These are phyloP conservation scores for Orbilia javanica DNA, from an alignment of 2,329 filamentous ascomycete species.

Conservation along the genomic window DNA sequence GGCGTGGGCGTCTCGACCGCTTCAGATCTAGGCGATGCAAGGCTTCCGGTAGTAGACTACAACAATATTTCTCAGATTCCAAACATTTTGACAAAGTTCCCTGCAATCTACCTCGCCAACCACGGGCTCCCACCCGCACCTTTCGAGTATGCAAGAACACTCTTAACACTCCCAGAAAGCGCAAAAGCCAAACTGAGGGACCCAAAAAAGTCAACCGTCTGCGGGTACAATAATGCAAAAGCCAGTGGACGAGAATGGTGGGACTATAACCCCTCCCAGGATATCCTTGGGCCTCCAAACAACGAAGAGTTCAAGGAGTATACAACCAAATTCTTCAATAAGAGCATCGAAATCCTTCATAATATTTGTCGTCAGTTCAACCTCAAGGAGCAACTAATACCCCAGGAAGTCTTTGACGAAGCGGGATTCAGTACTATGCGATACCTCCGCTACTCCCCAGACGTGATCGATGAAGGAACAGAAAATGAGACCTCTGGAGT, in stretches of 20 bases:
- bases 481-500: background rate
- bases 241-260: slow-evolving; percentile 45
- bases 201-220: slow-evolving; percentile 16
- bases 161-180: slow-evolving; percentile 5
- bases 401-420: slow-evolving; percentile 10
- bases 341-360: slow-evolving; percentile 11
- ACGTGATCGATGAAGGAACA: slow-evolving; percentile 7
- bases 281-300: background rate
- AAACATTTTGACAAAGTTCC: slow-evolving; percentile 13
- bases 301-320: slow-evolving; percentile 18
- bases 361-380: slow-evolving; percentile 34
- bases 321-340: slow-evolving; percentile 24
- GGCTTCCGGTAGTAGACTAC: slow-evolving; percentile 27
- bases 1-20: background rate
- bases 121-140: slow-evolving; percentile 14
- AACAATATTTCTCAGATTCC: slow-evolving; percentile 30
- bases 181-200: slow-evolving; percentile 17
- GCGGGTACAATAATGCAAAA: slow-evolving; percentile 36
- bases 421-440: slow-evolving; percentile 36
- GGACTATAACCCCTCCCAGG: slow-evolving; percentile 37
- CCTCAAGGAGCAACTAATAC: background rate
- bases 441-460: slow-evolving; percentile 36
- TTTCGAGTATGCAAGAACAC: slow-evolving; percentile 14
- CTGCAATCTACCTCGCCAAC: slow-evolving; percentile 31
- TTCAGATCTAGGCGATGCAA: background rate